These are phyloP conservation scores for Salinomyces thailandicus DNA, from an alignment of 2,329 filamentous ascomycete genomes.

Conservation along the genomic window DNA sequence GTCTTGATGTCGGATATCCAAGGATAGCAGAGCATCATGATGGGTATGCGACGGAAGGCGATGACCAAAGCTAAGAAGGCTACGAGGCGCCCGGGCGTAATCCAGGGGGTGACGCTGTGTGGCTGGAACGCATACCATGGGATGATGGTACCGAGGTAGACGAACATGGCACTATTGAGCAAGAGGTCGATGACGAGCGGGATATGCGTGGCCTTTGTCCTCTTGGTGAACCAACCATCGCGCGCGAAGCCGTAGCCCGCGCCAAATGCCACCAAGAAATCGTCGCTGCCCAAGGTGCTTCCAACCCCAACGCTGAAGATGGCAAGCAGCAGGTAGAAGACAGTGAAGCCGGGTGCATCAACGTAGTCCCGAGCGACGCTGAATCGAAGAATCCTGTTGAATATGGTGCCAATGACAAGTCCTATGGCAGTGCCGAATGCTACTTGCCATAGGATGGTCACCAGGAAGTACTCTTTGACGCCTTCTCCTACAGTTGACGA, in stretches of 20 bases:
- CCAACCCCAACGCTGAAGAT: slow-evolving; percentile 43
- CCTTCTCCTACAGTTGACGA: slow-evolving; percentile 29
- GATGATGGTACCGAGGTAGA: slow-evolving; percentile 47
- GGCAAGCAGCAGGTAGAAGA: slow-evolving; percentile 47
- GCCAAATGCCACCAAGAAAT: slow-evolving; percentile 48
- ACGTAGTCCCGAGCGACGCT: slow-evolving; percentile 37
- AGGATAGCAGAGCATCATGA: slow-evolving; percentile 39
- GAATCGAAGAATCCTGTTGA: slow-evolving; percentile 41
- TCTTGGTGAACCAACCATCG: slow-evolving; percentile 43
- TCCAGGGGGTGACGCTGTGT: slow-evolving; percentile 29
- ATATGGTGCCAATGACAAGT: slow-evolving; percentile 36
- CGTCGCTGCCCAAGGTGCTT: slow-evolving; percentile 42
- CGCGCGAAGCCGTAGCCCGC: slow-evolving; percentile 46
- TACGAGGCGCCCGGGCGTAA: slow-evolving; percentile 34
- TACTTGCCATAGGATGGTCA: slow-evolving; percentile 48
- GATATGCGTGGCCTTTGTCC: slow-evolving; percentile 37
- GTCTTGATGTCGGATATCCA: slow-evolving; percentile 41
- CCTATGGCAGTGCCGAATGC: slow-evolving; percentile 39
- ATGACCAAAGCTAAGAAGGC: slow-evolving; percentile 40
- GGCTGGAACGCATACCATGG: slow-evolving; percentile 39
- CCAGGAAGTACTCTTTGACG: slow-evolving; percentile 42
- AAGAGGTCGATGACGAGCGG: slow-evolving; percentile 45
- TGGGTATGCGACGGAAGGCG: slow-evolving; percentile 42
- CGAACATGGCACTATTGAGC: slow-evolving; percentile 46
- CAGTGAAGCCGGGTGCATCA: slow-evolving; percentile 40